phyloP scores from a whole-genome alignment of 805 yeast species.

The Sugiyamaella floridensis region DNA sequence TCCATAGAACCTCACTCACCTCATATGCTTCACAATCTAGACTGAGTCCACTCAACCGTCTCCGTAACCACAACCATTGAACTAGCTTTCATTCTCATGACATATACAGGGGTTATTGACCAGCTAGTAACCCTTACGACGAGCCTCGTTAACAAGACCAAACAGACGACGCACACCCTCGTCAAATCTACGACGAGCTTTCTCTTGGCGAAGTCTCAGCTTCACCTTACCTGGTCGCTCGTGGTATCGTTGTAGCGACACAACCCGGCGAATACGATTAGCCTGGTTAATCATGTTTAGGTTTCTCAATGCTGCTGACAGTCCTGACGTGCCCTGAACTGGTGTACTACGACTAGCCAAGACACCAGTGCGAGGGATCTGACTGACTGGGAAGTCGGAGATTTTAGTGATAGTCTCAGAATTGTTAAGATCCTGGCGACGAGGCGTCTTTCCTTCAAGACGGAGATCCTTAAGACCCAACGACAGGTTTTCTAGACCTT shows the following conservation, averaged over 20 bases:
- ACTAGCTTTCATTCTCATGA: no score
- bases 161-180: conserved; percentile 30
- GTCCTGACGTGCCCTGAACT: conserved; percentile 20
- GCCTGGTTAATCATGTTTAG: conserved; percentile 24
- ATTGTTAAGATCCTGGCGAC: neutral
- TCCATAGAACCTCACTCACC: no score
- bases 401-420: neutral
- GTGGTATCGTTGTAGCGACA: conserved; percentile 25
- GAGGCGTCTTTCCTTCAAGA: neutral
- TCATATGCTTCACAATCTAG: no score
- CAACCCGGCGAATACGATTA: conserved; percentile 25
- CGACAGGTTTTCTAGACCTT: neutral
- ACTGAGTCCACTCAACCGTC: no score
- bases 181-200: conserved; percentile 28
- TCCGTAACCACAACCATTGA: no score
- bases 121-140: conserved; percentile 24
- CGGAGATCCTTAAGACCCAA: neutral
- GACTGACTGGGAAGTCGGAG: conserved; percentile 6
- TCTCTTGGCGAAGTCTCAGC: conserved; percentile 26
- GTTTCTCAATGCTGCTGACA: conserved; percentile 23
- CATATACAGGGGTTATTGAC: neutral
- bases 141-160: conserved; percentile 30
- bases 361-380: conserved; percentile 28
- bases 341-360: conserved; percentile 29
- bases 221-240: conserved; percentile 32